A percentile compares a stretch with the other conserved stretches of the same genome.
These are phyloP conservation scores for Penicillium sp. DNA, from an alignment of 2,329 filamentous ascomycete genomes.

Conservation along the genomic window DNA sequence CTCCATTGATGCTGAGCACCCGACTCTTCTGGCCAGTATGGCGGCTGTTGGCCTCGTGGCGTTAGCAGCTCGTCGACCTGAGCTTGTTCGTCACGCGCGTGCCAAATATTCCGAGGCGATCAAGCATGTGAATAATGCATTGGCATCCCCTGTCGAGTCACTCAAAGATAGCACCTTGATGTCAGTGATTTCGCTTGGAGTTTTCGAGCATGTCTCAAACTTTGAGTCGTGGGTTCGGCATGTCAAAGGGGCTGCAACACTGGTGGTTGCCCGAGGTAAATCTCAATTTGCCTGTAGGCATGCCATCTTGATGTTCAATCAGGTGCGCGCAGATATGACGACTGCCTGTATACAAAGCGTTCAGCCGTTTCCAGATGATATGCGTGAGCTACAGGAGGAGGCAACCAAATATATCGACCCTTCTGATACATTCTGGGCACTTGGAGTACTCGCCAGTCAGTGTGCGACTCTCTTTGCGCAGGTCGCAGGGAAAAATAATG, in stretches of 20 bases:
- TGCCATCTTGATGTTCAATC: constrained; percentile 25
- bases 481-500: neutral
- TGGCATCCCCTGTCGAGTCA: constrained; percentile 22
- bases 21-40: constrained; percentile 25
- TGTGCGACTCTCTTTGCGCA: constrained; percentile 13
- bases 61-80: constrained; percentile 24
- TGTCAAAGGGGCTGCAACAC: constrained; percentile 25
- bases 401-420: constrained; percentile 15
- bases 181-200: constrained; percentile 28
- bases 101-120: constrained; percentile 29
- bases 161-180: constrained; percentile 28
- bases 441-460: constrained; percentile 17
- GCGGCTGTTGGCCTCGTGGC: constrained; percentile 29
- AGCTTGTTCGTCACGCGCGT: constrained; percentile 20
- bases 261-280: constrained; percentile 25
- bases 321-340: constrained; percentile 26
- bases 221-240: constrained; percentile 25
- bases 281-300: constrained; percentile 18
- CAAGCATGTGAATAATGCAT: constrained; percentile 19
- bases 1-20: constrained; percentile 15
- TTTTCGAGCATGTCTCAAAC: constrained; percentile 28
- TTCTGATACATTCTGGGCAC: constrained; percentile 14
- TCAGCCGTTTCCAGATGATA: constrained; percentile 17
- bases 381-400: constrained; percentile 21
- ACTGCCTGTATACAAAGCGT: constrained; percentile 15